phyloP scores from a whole-genome alignment of 2,329 filamentous ascomycete species.

The Ascochyta viciae-villosae region DNA sequence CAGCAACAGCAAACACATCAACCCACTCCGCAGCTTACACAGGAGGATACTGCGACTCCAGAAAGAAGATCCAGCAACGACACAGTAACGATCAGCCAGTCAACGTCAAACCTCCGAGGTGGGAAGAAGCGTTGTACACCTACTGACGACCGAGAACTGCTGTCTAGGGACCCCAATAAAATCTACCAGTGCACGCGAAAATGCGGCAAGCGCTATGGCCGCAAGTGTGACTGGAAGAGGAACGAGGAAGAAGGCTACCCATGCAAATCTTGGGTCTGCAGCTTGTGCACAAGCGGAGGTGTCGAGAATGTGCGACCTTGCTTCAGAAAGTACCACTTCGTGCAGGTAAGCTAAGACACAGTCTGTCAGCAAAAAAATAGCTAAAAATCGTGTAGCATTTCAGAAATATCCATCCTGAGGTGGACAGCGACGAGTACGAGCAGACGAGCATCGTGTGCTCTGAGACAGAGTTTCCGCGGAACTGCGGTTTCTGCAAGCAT shows the following conservation, averaged over 20 bases:
- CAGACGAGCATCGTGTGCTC: constrained; percentile 41
- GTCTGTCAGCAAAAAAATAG: neutral
- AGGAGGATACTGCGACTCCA: constrained; percentile 21
- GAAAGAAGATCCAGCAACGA: constrained; percentile 28
- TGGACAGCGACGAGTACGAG: constrained; percentile 42
- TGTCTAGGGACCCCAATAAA: constrained; percentile 43
- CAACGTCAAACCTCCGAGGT: constrained; percentile 30
- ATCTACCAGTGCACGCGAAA: constrained; percentile 50
- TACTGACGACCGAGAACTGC: constrained; percentile 38
- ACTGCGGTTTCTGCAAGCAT: constrained; percentile 48
- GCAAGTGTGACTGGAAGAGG: constrained; percentile 50
- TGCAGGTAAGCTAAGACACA: constrained; percentile 26
- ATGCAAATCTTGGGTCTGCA: constrained; percentile 45
- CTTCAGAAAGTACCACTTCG: constrained; percentile 48
- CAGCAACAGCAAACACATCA: constrained; percentile 14
- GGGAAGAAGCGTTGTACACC: constrained; percentile 47
- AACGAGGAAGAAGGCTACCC: constrained; percentile 50
- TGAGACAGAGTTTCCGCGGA: constrained; percentile 44
- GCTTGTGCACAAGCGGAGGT: constrained; percentile 39
- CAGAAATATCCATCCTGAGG: constrained; percentile 46
- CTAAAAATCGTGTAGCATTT: constrained; percentile 36
- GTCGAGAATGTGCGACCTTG: constrained; percentile 47
- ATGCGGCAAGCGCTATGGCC: constrained; percentile 48
- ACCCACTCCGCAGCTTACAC: constrained; percentile 6
- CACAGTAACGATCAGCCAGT: constrained; percentile 18